Evolutionary conservation across 495 filamentous ascomycete species (phyloP), one percentile per base, ranked within the genome.

Genomic region (Darksidea phi): DNA sequence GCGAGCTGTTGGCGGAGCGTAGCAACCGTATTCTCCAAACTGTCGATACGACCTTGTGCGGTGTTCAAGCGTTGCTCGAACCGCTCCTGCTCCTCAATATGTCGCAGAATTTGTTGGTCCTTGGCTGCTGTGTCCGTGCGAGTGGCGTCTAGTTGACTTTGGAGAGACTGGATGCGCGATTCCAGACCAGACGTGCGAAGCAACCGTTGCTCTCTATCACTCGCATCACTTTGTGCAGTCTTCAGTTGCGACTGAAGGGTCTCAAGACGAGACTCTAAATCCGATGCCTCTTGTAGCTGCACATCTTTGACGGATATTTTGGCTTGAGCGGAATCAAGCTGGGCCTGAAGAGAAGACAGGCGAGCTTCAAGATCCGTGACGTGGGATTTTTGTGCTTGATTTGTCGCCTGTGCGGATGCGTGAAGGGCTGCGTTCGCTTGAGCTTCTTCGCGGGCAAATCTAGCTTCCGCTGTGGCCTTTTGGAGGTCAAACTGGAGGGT

Each of bases 1-100:
- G 54, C 41, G 7, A 67, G 56, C 36, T 67, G 59, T 28, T 67
- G 59, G 37, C 64, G 64, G 18, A 67, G 55, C 10, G 59, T 46
- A 13, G 59, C 34, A n/a, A 63, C 37, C 11, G 52, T 63, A 3
- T 15, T 54, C 42, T 67, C 64, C 11, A 67, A 50, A 15, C 59
- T 55, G 21, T 62, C 54, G 21, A 63, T 52, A 12, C 59, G 59
- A 2, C 52, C 54, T 47, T 63, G 41, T 28, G 64, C 48, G 6
- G 42, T 51, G 28, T 34, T 59, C 11, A 59, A 23, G 10, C 36
- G 48, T 43, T 63, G 59, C 1, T 67, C 64, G 1, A 63, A 46
- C 0, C 48, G 41, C 25, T 63, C 64, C 46, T 63, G 59, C 13
- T 67, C 64, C 21, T 63, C 54, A 21, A 67, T 63, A 18, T 60